Evolutionary conservation across 768 basidiomycete genomes (phyloP).

Genomic region (Suillus placidus): DNA sequence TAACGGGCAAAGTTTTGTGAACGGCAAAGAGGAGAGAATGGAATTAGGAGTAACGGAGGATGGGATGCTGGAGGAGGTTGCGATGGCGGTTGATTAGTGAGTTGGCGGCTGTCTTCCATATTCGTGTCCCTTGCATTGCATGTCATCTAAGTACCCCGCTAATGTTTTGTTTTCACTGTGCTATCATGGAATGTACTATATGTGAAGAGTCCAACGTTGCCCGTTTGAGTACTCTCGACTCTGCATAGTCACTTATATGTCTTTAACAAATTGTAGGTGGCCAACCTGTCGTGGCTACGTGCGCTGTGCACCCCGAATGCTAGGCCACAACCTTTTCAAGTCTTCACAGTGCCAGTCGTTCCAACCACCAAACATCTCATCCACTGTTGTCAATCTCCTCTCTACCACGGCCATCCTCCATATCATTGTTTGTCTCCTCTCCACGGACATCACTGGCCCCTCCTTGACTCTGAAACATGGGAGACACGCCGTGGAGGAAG

Average conservation of each 20-base stretch:
- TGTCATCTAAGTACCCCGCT: not conserved
- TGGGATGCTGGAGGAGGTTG: constrained; percentile 1
- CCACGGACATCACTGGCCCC: too few species aligned
- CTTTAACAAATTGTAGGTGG: not conserved
- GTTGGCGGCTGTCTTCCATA: not conserved
- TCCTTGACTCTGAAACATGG: too few species aligned
- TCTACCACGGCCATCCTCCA: too few species aligned
- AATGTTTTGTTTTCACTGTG: not conserved
- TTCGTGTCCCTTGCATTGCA: not conserved
- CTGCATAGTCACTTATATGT: not conserved
- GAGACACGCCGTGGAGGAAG: too few species aligned
- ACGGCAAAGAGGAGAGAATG: not conserved
- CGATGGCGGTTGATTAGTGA: constrained; percentile 3
- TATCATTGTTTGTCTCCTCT: too few species aligned
- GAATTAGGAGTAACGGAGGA: not conserved
- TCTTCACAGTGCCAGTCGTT: too few species aligned
- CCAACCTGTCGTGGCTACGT: too few species aligned
- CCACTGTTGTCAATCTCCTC: too few species aligned
- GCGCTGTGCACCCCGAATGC: too few species aligned
- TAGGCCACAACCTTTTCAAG: too few species aligned
- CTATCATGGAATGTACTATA: constrained; percentile 5
- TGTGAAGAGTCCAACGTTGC: not conserved
- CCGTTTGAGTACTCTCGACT: not conserved
- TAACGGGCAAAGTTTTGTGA: too few species aligned
- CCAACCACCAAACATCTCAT: too few species aligned